phyloP scores from a whole-genome alignment of 257 asterid genomes.

The Haberlea rhodopensis region DNA sequence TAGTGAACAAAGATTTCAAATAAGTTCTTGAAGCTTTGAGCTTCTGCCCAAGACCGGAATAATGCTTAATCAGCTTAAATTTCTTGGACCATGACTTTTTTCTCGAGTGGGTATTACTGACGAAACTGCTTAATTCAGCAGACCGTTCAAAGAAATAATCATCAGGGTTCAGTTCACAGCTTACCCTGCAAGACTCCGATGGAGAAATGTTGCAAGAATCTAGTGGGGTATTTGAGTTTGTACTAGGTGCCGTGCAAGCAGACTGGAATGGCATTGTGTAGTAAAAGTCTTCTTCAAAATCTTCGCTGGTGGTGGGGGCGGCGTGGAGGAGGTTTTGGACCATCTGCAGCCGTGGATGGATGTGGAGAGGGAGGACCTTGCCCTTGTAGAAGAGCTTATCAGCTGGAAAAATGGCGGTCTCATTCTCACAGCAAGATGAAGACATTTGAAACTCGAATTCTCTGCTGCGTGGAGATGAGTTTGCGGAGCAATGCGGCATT shows the following conservation, averaged over 20 bases:
- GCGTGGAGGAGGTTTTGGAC: constrained; percentile 41
- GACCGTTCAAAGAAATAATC: constrained; percentile 76
- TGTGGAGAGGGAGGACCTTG: constrained; percentile 81
- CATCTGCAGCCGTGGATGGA: constrained; percentile 64
- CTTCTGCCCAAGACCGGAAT: constrained; percentile 37
- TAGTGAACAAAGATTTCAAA: constrained; percentile 37
- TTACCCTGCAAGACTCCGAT: constrained; percentile 67
- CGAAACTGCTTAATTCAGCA: constrained; percentile 47
- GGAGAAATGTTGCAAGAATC: constrained; percentile 64
- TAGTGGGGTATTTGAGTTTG: constrained; percentile 41
- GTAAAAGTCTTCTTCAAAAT: constrained; percentile 16
- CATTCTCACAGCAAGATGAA: constrained; percentile 29
- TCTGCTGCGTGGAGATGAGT: constrained; percentile 38
- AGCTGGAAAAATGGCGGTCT: constrained; percentile 51
- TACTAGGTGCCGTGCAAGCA: constrained; percentile 38
- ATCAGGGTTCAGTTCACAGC: constrained; percentile 70
- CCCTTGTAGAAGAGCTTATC: constrained; percentile 93
- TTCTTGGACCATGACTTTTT: constrained; percentile 50
- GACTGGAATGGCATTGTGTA: constrained; percentile 22
- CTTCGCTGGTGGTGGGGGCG: constrained; percentile 21
- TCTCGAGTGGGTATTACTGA: constrained; percentile 23
- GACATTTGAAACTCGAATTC: constrained; percentile 83
- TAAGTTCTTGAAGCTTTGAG: constrained; percentile 39
- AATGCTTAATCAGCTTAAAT: constrained; percentile 37
- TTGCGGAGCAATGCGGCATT: constrained; percentile 5